These are phyloP conservation scores for Calonectria pteridis DNA, from an alignment of 2,329 filamentous ascomycete species.

Conservation along the genomic window DNA sequence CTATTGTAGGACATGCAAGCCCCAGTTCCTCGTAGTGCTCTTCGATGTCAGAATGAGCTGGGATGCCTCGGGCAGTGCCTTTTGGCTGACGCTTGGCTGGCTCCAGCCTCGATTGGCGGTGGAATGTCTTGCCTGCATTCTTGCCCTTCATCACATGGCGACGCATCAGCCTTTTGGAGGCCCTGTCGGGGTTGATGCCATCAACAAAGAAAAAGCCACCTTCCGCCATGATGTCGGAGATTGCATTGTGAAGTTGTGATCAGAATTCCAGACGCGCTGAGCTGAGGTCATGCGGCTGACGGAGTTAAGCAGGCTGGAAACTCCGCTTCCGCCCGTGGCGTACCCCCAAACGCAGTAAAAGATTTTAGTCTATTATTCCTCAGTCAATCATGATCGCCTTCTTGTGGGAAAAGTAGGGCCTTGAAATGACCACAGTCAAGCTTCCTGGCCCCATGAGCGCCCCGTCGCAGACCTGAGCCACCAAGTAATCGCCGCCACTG, in stretches of 20 bases:
- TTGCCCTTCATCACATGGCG: conserved; percentile 41
- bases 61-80: not conserved
- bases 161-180: conserved; percentile 42
- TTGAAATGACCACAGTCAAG: not conserved
- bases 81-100: not conserved
- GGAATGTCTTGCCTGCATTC: conserved; percentile 36
- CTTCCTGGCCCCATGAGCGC: not conserved
- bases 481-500: not conserved
- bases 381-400: not conserved
- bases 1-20: not conserved
- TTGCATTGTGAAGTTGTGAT: not conserved
- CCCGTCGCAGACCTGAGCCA: not conserved
- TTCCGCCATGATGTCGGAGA: not conserved
- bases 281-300: not conserved
- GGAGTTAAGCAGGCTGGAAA: not conserved
- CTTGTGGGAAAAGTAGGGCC: not conserved
- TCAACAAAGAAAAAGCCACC: conserved; percentile 30
- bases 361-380: not conserved
- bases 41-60: not conserved
- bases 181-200: conserved; percentile 21
- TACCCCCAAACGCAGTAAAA: not conserved
- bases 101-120: conserved; percentile 27
- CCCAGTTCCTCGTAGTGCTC: not conserved
- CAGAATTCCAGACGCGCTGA: not conserved
- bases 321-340: not conserved